Conservation (phyloP, 768 basidiomycete species). For the Mycena galopus region DNA sequence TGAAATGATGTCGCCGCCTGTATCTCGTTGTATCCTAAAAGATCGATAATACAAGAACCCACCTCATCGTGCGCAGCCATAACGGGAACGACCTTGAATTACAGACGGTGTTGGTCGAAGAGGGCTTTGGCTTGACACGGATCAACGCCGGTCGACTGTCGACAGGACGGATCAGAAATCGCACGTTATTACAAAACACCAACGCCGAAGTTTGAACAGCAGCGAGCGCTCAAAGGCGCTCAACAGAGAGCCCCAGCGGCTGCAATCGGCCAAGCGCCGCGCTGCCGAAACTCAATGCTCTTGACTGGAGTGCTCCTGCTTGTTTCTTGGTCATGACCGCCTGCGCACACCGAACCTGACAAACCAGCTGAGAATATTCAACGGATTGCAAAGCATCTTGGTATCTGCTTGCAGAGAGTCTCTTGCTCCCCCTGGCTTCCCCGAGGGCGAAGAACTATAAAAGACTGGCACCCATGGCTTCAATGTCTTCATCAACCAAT, state of each 20-base stretch:
- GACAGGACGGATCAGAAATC: no score
- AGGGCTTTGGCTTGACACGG: no score
- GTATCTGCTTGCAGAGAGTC: neutral
- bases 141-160: no score
- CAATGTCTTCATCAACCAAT: neutral
- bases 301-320: neutral
- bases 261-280: no score
- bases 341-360: neutral
- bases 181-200: no score
- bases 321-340: neutral
- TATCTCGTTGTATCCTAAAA: no score
- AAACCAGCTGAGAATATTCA: neutral
- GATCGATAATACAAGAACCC: constrained; percentile 6
- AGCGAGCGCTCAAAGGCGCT: no score
- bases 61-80: constrained; percentile 6
- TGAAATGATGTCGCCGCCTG: constrained; percentile 19
- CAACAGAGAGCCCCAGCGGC: no score
- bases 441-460: neutral
- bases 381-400: neutral
- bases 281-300: no score
- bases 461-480: neutral
- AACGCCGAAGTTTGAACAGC: no score
- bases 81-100: neutral
- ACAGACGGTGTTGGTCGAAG: neutral
- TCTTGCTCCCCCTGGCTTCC: neutral